Conservation (phyloP, 1,284 basidiomycete species). For the Microbotryum intermedium region DNA sequence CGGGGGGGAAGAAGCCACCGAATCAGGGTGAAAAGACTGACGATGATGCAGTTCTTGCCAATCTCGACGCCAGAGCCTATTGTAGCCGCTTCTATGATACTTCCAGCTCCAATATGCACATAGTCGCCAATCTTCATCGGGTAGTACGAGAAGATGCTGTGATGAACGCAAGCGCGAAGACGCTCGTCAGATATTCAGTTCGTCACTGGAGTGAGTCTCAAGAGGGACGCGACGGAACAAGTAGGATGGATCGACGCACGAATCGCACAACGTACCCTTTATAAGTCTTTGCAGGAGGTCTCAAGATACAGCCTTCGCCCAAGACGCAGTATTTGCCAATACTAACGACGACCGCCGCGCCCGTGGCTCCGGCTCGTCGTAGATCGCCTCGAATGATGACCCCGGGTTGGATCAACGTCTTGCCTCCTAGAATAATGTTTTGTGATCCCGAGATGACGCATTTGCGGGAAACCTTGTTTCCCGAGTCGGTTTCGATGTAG, state of each 20-base stretch:
- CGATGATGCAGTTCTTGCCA: conserved; percentile 88
- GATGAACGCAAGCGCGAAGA: conserved; percentile 2
- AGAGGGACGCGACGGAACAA: background rate
- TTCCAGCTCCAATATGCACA: conserved; percentile 80
- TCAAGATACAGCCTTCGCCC: conserved; percentile 78
- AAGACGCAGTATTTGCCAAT: conserved; percentile 87
- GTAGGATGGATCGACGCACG: background rate
- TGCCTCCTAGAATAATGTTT: conserved; percentile 94
- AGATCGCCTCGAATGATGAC: conserved; percentile 86
- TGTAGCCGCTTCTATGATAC: conserved; percentile 84
- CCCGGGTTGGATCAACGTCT: conserved; percentile 84
- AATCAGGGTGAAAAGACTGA: conserved; percentile 42
- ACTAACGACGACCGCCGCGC: conserved; percentile 79
- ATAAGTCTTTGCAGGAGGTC: conserved; percentile 75
- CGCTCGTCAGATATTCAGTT: background rate
- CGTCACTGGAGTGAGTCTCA: background rate
- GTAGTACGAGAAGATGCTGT: conserved; percentile 80
- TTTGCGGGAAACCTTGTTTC: conserved; percentile 86
- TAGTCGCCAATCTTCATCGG: conserved; percentile 95
- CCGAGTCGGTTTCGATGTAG: conserved; percentile 50
- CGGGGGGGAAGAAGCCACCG: background rate
- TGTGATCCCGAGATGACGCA: conserved; percentile 89
- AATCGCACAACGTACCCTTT: conserved; percentile 46
- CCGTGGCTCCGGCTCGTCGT: conserved; percentile 37
- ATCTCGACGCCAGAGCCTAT: conserved; percentile 93